Conservation (phyloP, 2,329 filamentous ascomycete species). For the Aspergillus amoenus region DNA sequence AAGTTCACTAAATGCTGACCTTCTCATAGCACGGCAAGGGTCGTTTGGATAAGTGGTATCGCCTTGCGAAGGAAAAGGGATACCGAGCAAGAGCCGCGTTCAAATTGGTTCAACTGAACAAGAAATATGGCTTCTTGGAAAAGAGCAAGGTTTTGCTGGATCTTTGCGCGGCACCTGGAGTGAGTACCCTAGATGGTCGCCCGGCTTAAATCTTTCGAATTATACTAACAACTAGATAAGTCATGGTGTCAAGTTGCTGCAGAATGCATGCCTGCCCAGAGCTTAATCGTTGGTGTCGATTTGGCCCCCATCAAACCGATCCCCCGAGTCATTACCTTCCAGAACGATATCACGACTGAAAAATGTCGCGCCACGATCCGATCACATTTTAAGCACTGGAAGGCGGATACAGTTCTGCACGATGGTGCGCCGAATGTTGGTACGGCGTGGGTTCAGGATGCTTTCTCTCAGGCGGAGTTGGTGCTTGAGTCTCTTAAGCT, state of each 20-base stretch:
- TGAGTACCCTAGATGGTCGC: conserved; percentile 47
- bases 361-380: conserved; percentile 90
- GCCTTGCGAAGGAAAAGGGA: conserved; percentile 96
- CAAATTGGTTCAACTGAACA: conserved; percentile 97
- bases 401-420: conserved; percentile 91
- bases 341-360: conserved; percentile 96
- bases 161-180: conserved; percentile 94
- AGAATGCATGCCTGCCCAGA: conserved; percentile 88
- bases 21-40: conserved; percentile 77
- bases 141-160: conserved; percentile 95
- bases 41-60: conserved; percentile 98
- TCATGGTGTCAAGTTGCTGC: conserved; percentile 97
- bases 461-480: conserved; percentile 94
- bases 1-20: conserved; percentile 28
- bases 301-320: conserved; percentile 94
- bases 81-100: conserved; percentile 95
- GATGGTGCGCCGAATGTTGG: conserved; percentile 97
- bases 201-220: background rate
- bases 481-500: conserved; percentile 88
- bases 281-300: conserved; percentile 92
- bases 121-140: conserved; percentile 97
- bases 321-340: conserved; percentile 89
- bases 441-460: conserved; percentile 97
- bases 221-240: conserved; percentile 42
- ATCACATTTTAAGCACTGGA: conserved; percentile 90